These are phyloP conservation scores for Fraxinus angustifolia DNA, from an alignment of 305 asterid species.

Conservation along the genomic window DNA sequence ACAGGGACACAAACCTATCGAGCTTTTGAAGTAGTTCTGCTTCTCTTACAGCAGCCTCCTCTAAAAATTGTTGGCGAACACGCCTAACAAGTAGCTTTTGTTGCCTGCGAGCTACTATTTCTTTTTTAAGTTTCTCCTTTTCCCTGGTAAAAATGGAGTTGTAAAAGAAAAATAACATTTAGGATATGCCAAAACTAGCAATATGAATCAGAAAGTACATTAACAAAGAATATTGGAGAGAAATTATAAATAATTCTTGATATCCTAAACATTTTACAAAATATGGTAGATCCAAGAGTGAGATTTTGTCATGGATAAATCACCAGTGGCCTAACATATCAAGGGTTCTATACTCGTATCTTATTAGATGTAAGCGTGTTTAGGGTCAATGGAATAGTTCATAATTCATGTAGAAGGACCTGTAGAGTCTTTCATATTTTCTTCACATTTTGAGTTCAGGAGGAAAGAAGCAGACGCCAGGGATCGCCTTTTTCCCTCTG, in stretches of 20 bases:
- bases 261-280: background rate
- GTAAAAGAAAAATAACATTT: constrained; percentile 19
- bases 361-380: background rate
- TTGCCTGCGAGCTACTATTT: constrained; percentile 80
- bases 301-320: background rate
- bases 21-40: constrained; percentile 82
- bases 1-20: constrained; percentile 55
- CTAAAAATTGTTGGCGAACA: constrained; percentile 69
- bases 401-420: background rate
- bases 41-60: constrained; percentile 86
- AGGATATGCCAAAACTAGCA: constrained; percentile 8
- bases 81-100: constrained; percentile 66
- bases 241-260: background rate
- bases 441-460: background rate
- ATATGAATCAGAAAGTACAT: constrained; percentile 11
- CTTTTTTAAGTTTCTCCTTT: constrained; percentile 72
- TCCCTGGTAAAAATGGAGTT: constrained; percentile 47
- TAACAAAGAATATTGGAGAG: background rate
- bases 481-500: background rate
- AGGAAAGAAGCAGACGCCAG: background rate
- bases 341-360: background rate
- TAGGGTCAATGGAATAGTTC: constrained; percentile 12
- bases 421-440: background rate
- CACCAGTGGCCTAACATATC: constrained; percentile 1
- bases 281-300: background rate